Percentiles rank a stretch among this genome's conserved stretches.
Conservation (phyloP, 768 basidiomycete genomes). For the Termitomyces sp. region DNA sequence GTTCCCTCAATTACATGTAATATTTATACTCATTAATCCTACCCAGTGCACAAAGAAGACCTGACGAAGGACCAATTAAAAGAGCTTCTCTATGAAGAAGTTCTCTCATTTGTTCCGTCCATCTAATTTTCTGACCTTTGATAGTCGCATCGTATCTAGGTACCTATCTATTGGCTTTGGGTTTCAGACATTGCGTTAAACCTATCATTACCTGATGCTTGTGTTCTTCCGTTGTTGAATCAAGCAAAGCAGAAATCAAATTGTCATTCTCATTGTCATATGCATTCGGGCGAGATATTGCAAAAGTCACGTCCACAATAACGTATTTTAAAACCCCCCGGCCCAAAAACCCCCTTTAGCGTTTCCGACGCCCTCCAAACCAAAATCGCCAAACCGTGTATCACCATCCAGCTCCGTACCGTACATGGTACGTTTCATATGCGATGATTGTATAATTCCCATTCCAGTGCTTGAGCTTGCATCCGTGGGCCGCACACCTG, state of each 20-base stretch:
- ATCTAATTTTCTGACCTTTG: constrained; percentile 34
- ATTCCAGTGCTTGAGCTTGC: constrained; percentile 22
- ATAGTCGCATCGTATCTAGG: not conserved
- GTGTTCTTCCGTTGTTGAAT: constrained; percentile 18
- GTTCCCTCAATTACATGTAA: constrained; percentile 19
- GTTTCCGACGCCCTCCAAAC: constrained; percentile 71
- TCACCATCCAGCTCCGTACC: constrained; percentile 80
- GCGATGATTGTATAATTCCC: constrained; percentile 28
- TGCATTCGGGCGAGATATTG: not conserved
- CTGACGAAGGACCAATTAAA: constrained; percentile 80
- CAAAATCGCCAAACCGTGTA: constrained; percentile 84
- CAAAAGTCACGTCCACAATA: not conserved
- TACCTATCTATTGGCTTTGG: constrained; percentile 13
- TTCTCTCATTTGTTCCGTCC: constrained; percentile 67
- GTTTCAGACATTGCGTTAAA: constrained; percentile 12
- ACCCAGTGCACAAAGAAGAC: constrained; percentile 63
- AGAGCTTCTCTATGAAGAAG: constrained; percentile 80
- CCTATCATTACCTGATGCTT: constrained; percentile 3
- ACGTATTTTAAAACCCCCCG: constrained; percentile 36
- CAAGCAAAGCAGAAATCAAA: constrained; percentile 5
- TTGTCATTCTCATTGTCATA: not conserved
- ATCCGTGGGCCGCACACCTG: constrained; percentile 38
- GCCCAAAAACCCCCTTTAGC: constrained; percentile 54
- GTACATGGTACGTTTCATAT: constrained; percentile 72
- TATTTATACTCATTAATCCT: constrained; percentile 4